Base-by-base conservation (phyloP, 345 rosid genomes). In the Populus tremula region DNA sequence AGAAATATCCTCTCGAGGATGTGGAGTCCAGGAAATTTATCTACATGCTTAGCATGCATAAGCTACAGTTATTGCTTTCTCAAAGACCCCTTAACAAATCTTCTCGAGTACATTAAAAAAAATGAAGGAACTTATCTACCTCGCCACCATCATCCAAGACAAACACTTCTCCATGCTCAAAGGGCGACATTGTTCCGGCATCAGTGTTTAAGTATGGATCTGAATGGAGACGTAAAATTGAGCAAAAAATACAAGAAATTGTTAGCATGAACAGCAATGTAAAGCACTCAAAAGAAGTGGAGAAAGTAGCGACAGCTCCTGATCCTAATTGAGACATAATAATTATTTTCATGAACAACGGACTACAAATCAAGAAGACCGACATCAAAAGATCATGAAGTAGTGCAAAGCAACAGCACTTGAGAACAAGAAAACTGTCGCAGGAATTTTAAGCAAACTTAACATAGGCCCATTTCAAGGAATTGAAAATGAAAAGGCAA, bases 171-270 rank as follows among this genome's bases (percentile, higher is more conserved):
- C 99, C 99, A 25, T 96, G 98, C 84, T 96, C 99, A 81, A 88
- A 89, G 50, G 99, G 99, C 39, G 99, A 96, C 97, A 96, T 96
- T 59, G 99, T 96, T 78, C 99, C 99, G 11, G 99, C 99, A 88
- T 96, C 99, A 27, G 88, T 90, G 78, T 96, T 96, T 49, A 96
- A 74, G 86, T 96, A 96, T 81, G 98, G 99, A 91, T 96, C 99
- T 96, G 87, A 5, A 72, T 25, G 74, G 21, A n/a, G 39, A 39
- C 49, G 36, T 38, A 33, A 49, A n/a, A 49, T 29, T 5, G 49
- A 71, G 21, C 14, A 23, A 75, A 74, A 27, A 12, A 45, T 47
- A 29, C 66, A 38, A 53, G n/a, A 69, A 23, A 36, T 41, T 36
- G 21, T 36, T 65, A 31, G 21, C 68, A 65, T 31, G 39, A 14